Conservation (phyloP, 2,329 filamentous ascomycete species). For the Pyrenophora graminea region DNA sequence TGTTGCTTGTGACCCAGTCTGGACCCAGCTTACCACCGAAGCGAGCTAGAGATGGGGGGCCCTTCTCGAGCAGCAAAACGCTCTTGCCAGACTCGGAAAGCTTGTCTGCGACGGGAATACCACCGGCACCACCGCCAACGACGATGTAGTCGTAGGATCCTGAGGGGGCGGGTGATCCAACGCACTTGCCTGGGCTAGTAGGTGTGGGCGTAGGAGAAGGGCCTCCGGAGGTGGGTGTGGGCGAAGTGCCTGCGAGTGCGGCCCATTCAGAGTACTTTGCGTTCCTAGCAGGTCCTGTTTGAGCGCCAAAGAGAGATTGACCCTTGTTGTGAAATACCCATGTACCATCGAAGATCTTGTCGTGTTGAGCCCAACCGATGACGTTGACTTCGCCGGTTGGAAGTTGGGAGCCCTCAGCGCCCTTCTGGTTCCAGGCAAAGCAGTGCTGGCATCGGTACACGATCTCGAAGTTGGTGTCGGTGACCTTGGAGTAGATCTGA, state of each 20-base stretch:
- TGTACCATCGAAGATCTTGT: slow-evolving; percentile 45
- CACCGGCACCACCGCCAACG: slow-evolving; percentile 65
- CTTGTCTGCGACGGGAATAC: slow-evolving; percentile 63
- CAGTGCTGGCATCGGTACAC: slow-evolving; percentile 66
- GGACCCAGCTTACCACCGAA: slow-evolving; percentile 67
- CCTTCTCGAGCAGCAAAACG: slow-evolving; percentile 61
- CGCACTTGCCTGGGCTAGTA: slow-evolving; percentile 41
- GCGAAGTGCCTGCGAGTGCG: slow-evolving; percentile 37
- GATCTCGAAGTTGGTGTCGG: slow-evolving; percentile 62
- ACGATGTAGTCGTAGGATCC: slow-evolving; percentile 66
- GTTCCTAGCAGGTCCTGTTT: slow-evolving; percentile 52
- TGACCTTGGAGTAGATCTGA: slow-evolving; percentile 63
- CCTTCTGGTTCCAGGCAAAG: slow-evolving; percentile 51
- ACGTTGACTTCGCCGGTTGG: slow-evolving; percentile 46
- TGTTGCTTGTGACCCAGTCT: slow-evolving; percentile 64
- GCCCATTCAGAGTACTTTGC: slow-evolving; percentile 50
- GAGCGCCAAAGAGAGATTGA: slow-evolving; percentile 59
- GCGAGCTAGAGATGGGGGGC: slow-evolving; percentile 62
- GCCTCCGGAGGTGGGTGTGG: slow-evolving; percentile 26
- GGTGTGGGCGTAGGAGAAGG: slow-evolving; percentile 35
- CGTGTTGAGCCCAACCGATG: slow-evolving; percentile 62
- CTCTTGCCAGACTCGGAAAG: slow-evolving; percentile 67
- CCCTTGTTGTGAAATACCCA: slow-evolving; percentile 58
- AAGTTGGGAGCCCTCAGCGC: slow-evolving; percentile 46
- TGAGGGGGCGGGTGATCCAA: slow-evolving; percentile 45